A percentile compares a stretch with the other conserved stretches of the same genome.
Evolutionary conservation across 2,329 filamentous ascomycete genomes (phyloP).

Genomic region (Nannizziopsis barbatae): DNA sequence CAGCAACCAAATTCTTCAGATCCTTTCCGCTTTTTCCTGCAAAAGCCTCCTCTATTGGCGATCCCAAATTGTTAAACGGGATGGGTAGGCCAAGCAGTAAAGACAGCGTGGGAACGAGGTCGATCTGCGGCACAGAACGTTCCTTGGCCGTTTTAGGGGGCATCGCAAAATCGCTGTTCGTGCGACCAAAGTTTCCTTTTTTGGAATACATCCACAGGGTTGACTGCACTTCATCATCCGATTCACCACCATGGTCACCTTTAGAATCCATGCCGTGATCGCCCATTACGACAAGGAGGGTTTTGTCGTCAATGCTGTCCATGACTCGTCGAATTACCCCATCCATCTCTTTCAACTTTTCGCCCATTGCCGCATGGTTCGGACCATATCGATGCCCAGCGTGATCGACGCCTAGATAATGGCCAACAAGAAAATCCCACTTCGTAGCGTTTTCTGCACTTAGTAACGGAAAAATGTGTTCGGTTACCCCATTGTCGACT

Average conservation of each 20-base stretch:
- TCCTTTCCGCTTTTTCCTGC: constrained; percentile 51
- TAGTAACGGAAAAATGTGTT: constrained; percentile 72
- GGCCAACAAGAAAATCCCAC: constrained; percentile 93
- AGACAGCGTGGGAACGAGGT: constrained; percentile 83
- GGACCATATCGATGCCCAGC: constrained; percentile 94
- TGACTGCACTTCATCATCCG: constrained; percentile 87
- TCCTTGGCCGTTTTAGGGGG: constrained; percentile 60
- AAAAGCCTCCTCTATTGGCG: constrained; percentile 90
- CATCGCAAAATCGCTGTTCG: constrained; percentile 46
- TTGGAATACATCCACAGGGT: constrained; percentile 99
- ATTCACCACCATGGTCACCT: constrained; percentile 96
- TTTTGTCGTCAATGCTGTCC: constrained; percentile 65
- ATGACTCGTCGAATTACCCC: constrained; percentile 61
- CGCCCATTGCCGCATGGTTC: constrained; percentile 79
- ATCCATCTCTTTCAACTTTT: constrained; percentile 89
- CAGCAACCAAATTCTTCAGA: constrained; percentile 65
- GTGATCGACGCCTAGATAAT: constrained; percentile 92
- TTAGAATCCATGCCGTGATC: constrained; percentile 98
- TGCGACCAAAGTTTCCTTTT: constrained; percentile 70
- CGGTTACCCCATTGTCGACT: constrained; percentile 85
- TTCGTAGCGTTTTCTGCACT: constrained; percentile 51
- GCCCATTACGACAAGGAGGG: constrained; percentile 90
- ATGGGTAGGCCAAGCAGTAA: constrained; percentile 83
- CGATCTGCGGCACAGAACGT: constrained; percentile 68
- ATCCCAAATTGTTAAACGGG: constrained; percentile 89